Conservation (phyloP, 306 rosid species). For the Fragaria iinumae region DNA sequence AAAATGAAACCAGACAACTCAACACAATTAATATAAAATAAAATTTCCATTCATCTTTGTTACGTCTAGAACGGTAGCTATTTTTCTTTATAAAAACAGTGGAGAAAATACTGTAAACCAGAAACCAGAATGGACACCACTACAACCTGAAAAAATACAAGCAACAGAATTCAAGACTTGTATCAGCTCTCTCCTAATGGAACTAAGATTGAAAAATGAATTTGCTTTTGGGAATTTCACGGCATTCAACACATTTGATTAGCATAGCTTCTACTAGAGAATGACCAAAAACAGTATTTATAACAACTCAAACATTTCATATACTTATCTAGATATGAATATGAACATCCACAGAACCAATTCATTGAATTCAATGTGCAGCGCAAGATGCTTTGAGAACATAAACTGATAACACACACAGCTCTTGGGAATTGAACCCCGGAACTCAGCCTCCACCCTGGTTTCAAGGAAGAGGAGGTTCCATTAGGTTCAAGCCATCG, state of each 20-base stretch:
- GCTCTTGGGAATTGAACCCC: not conserved
- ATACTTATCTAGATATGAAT: not conserved
- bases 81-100: not conserved
- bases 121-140: not conserved
- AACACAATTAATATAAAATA: not conserved
- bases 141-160: not conserved
- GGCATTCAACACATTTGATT: not conserved
- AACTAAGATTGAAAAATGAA: not conserved
- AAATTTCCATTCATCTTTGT: not conserved
- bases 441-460: not conserved
- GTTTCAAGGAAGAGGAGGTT: slow-evolving; percentile 3
- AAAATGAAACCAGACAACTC: not conserved
- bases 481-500: not conserved
- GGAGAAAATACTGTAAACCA: not conserved
- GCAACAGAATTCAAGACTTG: not conserved
- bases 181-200: not conserved
- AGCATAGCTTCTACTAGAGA: not conserved
- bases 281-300: not conserved
- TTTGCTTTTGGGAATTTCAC: not conserved
- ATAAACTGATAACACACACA: not conserved
- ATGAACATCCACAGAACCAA: slow-evolving; percentile 7
- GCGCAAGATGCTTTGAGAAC: slow-evolving; percentile 6
- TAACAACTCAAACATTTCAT: not conserved
- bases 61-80: not conserved
- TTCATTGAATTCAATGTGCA: not conserved